A percentile compares a stretch with the other conserved stretches of the same genome.
phyloP scores from a whole-genome alignment of 169 alveolate species.

The Eimeria acervulina region DNA sequence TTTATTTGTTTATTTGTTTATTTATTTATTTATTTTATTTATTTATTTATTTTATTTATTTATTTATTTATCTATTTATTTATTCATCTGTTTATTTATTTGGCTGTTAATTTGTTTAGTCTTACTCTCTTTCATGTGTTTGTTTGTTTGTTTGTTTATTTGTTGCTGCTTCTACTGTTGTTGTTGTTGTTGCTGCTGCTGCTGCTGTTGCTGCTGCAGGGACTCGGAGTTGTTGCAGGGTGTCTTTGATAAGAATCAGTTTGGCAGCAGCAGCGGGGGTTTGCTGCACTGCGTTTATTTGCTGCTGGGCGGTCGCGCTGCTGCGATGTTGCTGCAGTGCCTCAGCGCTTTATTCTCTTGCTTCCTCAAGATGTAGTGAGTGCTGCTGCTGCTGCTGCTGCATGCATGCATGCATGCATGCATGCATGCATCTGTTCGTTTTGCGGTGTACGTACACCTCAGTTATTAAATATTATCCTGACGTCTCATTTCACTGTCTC shows the following conservation, averaged over 20 bases:
- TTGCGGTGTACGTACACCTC: background rate
- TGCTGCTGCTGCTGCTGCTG: constrained; percentile 18
- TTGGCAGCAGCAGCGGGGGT: constrained; percentile 98
- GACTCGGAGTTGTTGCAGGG: constrained; percentile 97
- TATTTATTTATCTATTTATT: too few species aligned
- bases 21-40: background rate
- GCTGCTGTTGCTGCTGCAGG: constrained; percentile 73
- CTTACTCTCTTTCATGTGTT: too few species aligned
- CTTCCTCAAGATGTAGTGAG: constrained; percentile 82
- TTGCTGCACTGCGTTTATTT: constrained; percentile 97
- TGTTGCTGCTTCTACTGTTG: background rate
- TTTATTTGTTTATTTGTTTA: background rate
- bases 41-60: too few species aligned
- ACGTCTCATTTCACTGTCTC: too few species aligned
- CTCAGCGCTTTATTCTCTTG: constrained; percentile 77
- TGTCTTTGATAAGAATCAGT: constrained; percentile 97
- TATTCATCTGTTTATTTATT: too few species aligned
- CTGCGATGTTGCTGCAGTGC: constrained; percentile 93
- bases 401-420: background rate
- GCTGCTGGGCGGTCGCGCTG: constrained; percentile 96
- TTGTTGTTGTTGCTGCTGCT: constrained; percentile 39
- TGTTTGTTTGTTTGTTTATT: too few species aligned
- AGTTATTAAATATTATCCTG: too few species aligned
- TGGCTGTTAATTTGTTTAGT: too few species aligned
- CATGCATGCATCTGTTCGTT: background rate